phyloP scores from a whole-genome alignment of 768 basidiomycete species.

The Trametes cinnabarina region DNA sequence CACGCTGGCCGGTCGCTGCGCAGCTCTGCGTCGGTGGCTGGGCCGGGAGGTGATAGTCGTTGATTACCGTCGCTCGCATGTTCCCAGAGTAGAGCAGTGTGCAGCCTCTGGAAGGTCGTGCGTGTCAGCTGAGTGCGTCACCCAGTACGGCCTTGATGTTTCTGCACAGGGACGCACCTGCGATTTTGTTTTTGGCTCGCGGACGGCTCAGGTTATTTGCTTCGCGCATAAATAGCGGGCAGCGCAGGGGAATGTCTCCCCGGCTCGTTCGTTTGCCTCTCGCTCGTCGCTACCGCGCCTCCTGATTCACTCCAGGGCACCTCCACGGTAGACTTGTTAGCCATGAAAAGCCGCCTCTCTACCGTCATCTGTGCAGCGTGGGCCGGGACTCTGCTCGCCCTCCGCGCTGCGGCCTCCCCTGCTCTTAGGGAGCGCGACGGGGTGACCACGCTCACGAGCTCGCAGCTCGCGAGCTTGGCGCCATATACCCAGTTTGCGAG shows the following conservation, averaged over 20 bases:
- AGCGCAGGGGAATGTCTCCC: background rate
- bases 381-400: background rate
- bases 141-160: too few relatives aligned
- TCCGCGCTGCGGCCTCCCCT: background rate
- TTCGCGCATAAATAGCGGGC: constrained; percentile 5
- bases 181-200: too few relatives aligned
- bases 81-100: background rate
- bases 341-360: constrained; percentile 11
- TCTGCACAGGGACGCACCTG: too few relatives aligned
- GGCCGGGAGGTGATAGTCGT: background rate
- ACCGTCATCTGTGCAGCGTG: background rate
- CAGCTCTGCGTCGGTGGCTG: background rate
- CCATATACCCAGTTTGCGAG: constrained; percentile 54
- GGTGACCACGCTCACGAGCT: constrained; percentile 28
- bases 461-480: constrained; percentile 37
- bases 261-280: background rate
- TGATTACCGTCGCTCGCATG: background rate
- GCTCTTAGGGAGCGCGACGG: background rate
- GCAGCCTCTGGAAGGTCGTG: background rate
- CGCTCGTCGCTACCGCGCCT: background rate
- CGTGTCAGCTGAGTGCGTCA: constrained; percentile 4
- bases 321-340: constrained; percentile 1
- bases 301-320: background rate
- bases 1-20: background rate
- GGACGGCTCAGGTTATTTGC: too few relatives aligned